Evolutionary conservation across 352 stramenopile species (phyloP).

Genomic region (Pythium monospermum): DNA sequence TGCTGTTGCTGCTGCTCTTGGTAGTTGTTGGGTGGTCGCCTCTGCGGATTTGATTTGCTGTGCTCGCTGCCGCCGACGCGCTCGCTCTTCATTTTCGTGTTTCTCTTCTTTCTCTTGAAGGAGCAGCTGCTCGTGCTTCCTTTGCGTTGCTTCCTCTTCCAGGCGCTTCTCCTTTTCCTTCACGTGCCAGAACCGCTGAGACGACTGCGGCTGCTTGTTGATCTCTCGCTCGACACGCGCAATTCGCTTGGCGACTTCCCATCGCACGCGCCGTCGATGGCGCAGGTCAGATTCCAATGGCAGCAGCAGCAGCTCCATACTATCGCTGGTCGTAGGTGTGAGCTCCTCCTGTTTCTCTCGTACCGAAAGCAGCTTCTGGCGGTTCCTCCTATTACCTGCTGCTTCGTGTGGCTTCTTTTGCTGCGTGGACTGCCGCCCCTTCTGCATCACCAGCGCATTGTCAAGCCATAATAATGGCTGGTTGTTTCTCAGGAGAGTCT

Average conservation of each 20-base stretch:
- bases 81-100: too few relatives aligned
- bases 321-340: too few relatives aligned
- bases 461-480: conserved; percentile 50
- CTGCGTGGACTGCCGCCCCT: conserved; percentile 1
- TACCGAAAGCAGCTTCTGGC: too few relatives aligned
- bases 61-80: too few relatives aligned
- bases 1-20: conserved; percentile 2
- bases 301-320: conserved; percentile 17
- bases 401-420: too few relatives aligned
- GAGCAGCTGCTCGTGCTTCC: conserved; percentile 3
- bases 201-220: conserved; percentile 31
- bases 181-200: conserved; percentile 55
- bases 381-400: too few relatives aligned
- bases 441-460: conserved; percentile 43
- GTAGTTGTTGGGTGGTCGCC: conserved; percentile 7
- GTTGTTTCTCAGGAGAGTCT: conserved; percentile 38
- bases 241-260: conserved; percentile 67
- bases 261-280: conserved; percentile 45
- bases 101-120: conserved; percentile 4
- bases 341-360: too few relatives aligned
- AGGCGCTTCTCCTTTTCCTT: conserved; percentile 16
- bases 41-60: too few relatives aligned
- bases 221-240: conserved; percentile 62
- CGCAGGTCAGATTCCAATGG: conserved; percentile 29
- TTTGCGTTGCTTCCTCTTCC: conserved; percentile 1